A percentile compares a stretch with the other conserved stretches of the same genome.
Conservation (phyloP, 73 alveolate genomes). For the Blepharisma stoltei region DNA sequence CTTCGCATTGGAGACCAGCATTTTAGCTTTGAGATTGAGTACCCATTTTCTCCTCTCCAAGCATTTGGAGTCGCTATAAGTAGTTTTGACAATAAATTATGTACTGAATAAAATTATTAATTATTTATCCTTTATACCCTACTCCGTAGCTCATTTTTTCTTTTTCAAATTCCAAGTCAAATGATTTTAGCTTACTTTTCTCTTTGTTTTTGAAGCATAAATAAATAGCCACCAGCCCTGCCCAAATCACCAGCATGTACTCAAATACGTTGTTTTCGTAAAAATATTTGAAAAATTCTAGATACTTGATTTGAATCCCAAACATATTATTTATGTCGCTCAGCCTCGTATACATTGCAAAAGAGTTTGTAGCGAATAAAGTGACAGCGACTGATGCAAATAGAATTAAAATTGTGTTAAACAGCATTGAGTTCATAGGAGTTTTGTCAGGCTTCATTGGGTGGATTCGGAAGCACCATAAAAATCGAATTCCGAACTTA, state of each 20-base stretch:
- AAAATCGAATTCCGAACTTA: slow-evolving; percentile 80
- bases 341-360: slow-evolving; percentile 55
- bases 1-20: slow-evolving; percentile 76
- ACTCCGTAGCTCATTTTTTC: not conserved
- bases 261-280: slow-evolving; percentile 66
- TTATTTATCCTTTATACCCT: no score
- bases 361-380: slow-evolving; percentile 63
- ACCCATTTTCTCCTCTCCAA: slow-evolving; percentile 71
- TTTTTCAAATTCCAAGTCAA: slow-evolving; percentile 14
- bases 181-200: not conserved
- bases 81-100: slow-evolving; percentile 79
- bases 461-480: slow-evolving; percentile 64
- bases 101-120: slow-evolving; percentile 62
- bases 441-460: slow-evolving; percentile 84
- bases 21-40: slow-evolving; percentile 75
- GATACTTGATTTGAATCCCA: slow-evolving; percentile 53
- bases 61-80: slow-evolving; percentile 79
- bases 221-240: slow-evolving; percentile 46
- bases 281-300: slow-evolving; percentile 68
- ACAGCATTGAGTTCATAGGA: slow-evolving; percentile 76
- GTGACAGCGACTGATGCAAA: slow-evolving; percentile 69
- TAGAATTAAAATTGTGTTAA: slow-evolving; percentile 63
- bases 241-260: slow-evolving; percentile 59
- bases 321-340: slow-evolving; percentile 67
- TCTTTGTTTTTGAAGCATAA: slow-evolving; percentile 43